Conservation (phyloP, 2,329 filamentous ascomycete species). For the Alternaria gaisen region DNA sequence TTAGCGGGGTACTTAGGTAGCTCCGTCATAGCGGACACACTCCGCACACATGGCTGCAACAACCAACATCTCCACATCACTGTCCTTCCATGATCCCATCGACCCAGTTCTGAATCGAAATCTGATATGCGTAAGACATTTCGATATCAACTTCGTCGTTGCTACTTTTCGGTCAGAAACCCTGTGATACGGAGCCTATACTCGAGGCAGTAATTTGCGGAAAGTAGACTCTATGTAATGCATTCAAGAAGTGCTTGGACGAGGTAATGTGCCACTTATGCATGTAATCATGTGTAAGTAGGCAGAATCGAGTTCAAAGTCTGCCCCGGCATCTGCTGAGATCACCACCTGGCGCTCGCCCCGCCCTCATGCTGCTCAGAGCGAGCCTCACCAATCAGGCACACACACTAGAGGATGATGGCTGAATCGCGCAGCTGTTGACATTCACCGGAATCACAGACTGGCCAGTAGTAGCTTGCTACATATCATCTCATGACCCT, state of each 20-base stretch:
- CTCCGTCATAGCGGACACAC: background rate
- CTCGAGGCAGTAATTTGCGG: background rate
- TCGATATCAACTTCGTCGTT: background rate
- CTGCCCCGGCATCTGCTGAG: background rate
- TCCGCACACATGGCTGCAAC: background rate
- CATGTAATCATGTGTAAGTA: background rate
- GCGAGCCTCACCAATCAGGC: background rate
- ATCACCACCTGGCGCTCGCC: background rate
- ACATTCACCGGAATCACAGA: background rate
- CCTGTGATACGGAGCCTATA: background rate
- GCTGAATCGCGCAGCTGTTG: background rate
- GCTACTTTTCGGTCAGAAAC: background rate
- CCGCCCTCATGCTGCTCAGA: background rate
- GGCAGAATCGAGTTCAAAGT: background rate
- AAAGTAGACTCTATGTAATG: background rate
- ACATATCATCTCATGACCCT: background rate
- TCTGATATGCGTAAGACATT: background rate
- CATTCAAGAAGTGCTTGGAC: background rate
- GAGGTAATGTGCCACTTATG: background rate
- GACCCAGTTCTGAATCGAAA: background rate
- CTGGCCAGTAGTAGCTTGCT: background rate
- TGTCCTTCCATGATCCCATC: background rate
- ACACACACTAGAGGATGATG: background rate
- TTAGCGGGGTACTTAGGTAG: conserved; percentile 1
- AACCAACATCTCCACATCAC: background rate